Evolutionary conservation across 1,139 yeast species (phyloP), one percentile per base, ranked within the genome.

Genomic region (Suhomyces terraborum): DNA sequence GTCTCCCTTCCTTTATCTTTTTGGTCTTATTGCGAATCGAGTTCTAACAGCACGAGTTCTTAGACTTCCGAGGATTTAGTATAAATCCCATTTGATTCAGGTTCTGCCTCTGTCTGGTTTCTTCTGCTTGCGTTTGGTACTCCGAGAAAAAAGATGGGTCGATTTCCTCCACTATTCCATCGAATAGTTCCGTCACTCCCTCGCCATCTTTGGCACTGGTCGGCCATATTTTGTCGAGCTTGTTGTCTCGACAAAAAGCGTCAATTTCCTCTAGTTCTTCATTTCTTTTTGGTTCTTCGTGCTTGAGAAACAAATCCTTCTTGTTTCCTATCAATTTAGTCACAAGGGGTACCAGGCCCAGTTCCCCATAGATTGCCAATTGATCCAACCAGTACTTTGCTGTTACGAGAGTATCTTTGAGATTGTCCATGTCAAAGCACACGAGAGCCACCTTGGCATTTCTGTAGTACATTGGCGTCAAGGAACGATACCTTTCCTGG

Each of bases 181-280:
- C 66, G 51, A 79, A 79, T 23, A 78, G 46, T 20, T 66, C 71
- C 1, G 36, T 32, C 3, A 79, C 58, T 0, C 80, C 81, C 1
- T 56, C 53, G 20, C 79, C 79, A 2, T 64, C 53, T 50, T 73
- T 76, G 10, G 82, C 75, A 55, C 82, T 75, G 3, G 81, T 74
- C 24, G 54, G 42, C 45, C 63, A 64, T 14, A 65, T 51, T 25
- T 49, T 35, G 10, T 40, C 28, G 4, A 34, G 17, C 12, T 24
- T 32, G 23, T 45, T 33, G 4, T 19, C 33, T 5, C 27, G 29
- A 22, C 49, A 44, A 30, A 50, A 51, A 18, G 21, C 38, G 10
- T 40, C 41, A 2, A 51, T 40, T 16, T 26, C 17, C 3, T 30
- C 43, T 4, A 34, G 28, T 9, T 29, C 30, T 9, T 39, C 35